phyloP scores from a whole-genome alignment of 345 rosid species.

The Arabidopsis thaliana region TAIR10.1 NC_003070.9:3493001-3493500 shows the following conservation, averaged over 20 bases:
- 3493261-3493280: conserved; percentile 81
- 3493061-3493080: conserved; percentile 89
- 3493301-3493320: conserved; percentile 91
- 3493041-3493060: conserved; percentile 84
- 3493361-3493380: conserved; percentile 97
- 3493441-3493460: conserved; percentile 95
- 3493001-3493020: conserved; percentile 94
- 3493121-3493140: conserved; percentile 81
- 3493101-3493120: conserved; percentile 74
- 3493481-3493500: conserved; percentile 82
- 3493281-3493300: conserved; percentile 80
- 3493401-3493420: conserved; percentile 94
- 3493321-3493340: conserved; percentile 93
- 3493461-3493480: conserved; percentile 77
- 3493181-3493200: conserved; percentile 66
- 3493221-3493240: conserved; percentile 77
- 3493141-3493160: conserved; percentile 45
- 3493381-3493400: conserved; percentile 97
- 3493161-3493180: conserved; percentile 50
- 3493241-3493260: conserved; percentile 66
- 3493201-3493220: conserved; percentile 85
- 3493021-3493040: conserved; percentile 97
- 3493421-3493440: conserved; percentile 87
- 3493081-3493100: conserved; percentile 95
- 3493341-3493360: conserved; percentile 76